Percentiles rank a stretch among this genome's conserved stretches.
Evolutionary conservation across 1,284 basidiomycete genomes (phyloP).

Genomic region (Fomitopsis pinicola): DNA sequence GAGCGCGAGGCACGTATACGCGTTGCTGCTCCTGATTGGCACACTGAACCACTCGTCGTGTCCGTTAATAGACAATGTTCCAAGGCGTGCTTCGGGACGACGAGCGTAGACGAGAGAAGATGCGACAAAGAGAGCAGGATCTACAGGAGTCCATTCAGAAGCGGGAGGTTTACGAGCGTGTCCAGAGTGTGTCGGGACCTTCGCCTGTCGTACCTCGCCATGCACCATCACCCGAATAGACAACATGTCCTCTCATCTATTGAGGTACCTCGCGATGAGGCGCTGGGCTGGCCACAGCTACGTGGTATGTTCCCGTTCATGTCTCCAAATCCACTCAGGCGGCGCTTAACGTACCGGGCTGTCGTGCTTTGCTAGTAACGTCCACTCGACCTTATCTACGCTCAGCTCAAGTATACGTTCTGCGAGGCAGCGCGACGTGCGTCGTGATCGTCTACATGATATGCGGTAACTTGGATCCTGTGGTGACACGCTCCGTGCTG

Average conservation of each 20-base stretch:
- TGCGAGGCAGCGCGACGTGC: too few relatives aligned
- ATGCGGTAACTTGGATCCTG: too few relatives aligned
- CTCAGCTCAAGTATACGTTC: too few relatives aligned
- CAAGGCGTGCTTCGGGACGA: constrained; percentile 87
- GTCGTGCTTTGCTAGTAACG: too few relatives aligned
- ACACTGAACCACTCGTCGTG: neutral
- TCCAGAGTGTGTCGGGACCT: constrained; percentile 46
- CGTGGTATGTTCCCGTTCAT: too few relatives aligned
- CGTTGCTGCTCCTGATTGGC: neutral
- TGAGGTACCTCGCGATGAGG: too few relatives aligned
- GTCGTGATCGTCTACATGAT: too few relatives aligned
- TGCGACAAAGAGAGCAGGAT: constrained; percentile 60
- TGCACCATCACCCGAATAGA: neutral
- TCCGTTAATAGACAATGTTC: constrained; percentile 72
- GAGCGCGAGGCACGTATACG: constrained; percentile 70
- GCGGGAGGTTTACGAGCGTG: constrained; percentile 62
- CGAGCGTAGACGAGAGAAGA: constrained; percentile 72
- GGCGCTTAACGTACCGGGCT: too few relatives aligned
- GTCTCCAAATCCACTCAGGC: too few relatives aligned
- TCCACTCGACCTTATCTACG: too few relatives aligned
- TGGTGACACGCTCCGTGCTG: too few relatives aligned
- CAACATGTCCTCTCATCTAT: neutral
- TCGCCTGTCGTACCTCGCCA: neutral
- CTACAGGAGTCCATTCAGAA: constrained; percentile 63
- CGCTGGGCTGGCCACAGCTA: too few relatives aligned